Percentiles rank a stretch among this genome's conserved stretches.
Evolutionary conservation across 1,284 basidiomycete species (phyloP).

Genomic region (Trametes hirsuta): DNA sequence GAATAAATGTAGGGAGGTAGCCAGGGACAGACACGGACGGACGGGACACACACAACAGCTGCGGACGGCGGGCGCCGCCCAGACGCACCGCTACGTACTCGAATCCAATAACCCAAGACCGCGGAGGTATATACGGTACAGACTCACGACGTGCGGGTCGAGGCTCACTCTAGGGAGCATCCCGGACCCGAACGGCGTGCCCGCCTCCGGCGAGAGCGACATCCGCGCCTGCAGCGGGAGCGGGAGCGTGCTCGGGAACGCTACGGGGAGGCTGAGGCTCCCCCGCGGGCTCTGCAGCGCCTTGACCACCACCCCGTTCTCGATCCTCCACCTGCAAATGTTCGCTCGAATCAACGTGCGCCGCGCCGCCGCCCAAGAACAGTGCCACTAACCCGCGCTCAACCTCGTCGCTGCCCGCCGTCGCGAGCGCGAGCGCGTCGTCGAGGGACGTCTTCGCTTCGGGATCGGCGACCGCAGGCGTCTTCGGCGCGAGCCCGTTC

Average conservation of each 20-base stretch:
- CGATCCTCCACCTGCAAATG: constrained; percentile 15
- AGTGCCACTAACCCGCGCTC: constrained; percentile 35
- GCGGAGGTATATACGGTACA: constrained; percentile 25
- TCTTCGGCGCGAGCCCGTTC: constrained; percentile 44
- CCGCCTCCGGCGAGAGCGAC: constrained; percentile 7
- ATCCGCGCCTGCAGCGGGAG: not conserved
- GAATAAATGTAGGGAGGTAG: not conserved
- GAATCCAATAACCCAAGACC: constrained; percentile 20
- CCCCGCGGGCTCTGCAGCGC: not conserved
- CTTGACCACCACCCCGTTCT: not conserved
- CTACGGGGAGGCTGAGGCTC: not conserved
- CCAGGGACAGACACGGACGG: not conserved
- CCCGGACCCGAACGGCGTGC: constrained; percentile 12
- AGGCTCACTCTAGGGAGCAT: constrained; percentile 21
- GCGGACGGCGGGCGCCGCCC: not conserved
- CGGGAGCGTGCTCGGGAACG: not conserved
- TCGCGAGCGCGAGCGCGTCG: constrained; percentile 20
- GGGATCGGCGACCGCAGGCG: constrained; percentile 8
- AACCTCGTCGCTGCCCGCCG: constrained; percentile 26
- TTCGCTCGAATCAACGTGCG: constrained; percentile 15
- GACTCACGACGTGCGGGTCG: constrained; percentile 22
- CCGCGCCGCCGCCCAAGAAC: constrained; percentile 31
- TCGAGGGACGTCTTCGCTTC: constrained; percentile 9
- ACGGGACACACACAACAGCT: constrained; percentile 10
- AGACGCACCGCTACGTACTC: constrained; percentile 4